A percentile compares a stretch with the other conserved stretches of the same genome.
These are phyloP conservation scores for Aphanomyces euteiches DNA, from an alignment of 352 stramenopile genomes.

Conservation along the genomic window DNA sequence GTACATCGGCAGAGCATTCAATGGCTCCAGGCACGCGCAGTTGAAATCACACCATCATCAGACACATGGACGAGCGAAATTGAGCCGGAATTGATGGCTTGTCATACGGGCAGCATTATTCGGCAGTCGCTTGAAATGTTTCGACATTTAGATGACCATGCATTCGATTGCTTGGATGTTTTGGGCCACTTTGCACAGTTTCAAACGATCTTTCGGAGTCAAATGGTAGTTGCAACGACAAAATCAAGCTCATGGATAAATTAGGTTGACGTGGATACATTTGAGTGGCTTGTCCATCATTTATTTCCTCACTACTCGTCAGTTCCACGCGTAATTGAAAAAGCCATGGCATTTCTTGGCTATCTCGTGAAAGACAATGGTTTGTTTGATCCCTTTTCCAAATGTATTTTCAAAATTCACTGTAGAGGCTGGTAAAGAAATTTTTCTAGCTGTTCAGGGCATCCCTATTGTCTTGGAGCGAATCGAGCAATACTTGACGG, in stretches of 20 bases:
- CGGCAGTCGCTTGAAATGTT: slow-evolving; percentile 5
- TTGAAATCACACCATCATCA: background rate
- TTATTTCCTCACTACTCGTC: background rate
- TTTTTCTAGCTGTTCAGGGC: slow-evolving; percentile 2
- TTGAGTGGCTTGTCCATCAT: background rate
- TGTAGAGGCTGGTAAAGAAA: slow-evolving; percentile 13
- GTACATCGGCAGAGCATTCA: slow-evolving; percentile 5
- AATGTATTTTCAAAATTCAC: background rate
- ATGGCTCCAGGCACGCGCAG: background rate
- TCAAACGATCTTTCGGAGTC: background rate
- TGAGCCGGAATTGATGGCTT: slow-evolving; percentile 3
- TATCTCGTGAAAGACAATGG: slow-evolving; percentile 18
- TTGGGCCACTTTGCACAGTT: background rate
- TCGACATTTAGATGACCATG: slow-evolving; percentile 9
- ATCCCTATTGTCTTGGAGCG: slow-evolving; percentile 13
- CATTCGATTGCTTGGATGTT: slow-evolving; percentile 13
- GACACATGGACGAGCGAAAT: background rate
- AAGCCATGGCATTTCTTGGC: background rate
- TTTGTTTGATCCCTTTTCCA: background rate
- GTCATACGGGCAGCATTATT: background rate
- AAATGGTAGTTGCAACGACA: background rate
- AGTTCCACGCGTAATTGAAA: background rate
- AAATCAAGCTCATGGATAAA: background rate
- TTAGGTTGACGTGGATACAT: background rate
- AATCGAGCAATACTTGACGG: background rate